Base-by-base conservation (phyloP, 2,329 filamentous ascomycete genomes). In the Scleromitrula shiraiana region DNA sequence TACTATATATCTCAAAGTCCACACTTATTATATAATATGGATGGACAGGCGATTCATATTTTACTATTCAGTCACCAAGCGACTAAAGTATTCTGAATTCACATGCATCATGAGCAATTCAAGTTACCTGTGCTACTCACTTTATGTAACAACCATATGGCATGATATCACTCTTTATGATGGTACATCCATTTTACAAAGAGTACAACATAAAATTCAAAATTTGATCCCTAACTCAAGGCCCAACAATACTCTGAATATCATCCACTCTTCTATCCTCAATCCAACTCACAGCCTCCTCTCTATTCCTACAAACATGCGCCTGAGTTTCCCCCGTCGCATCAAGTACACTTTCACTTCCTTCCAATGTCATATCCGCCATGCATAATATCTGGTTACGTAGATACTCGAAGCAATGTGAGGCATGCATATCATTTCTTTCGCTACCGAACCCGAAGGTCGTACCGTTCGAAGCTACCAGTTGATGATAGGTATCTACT, bases 321-420 rank as follows among this genome's bases (percentile, higher is more conserved):
- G 62, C 56, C 39, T 64, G 60, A 5, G 62, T 62, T 15, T 54
- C 42, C 0, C 59, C 61, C 4, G 53, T 60, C 7, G 58, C 54
- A 49, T 59, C 60, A 2, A 59, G 29, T 14, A 51, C 50, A 10
- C 51, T 56, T 27, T 56, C 37, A 5, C 50, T 55, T 7, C 63
- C 63, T 30, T 66, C 62, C 2, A 66, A 49, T 1, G 64, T 64
- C 64, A 65, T 65, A 50, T 65, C 64, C 7, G 56, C 50, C 53
- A 59, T 62, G 41, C 63, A 65, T 12, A 65, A 23, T 19, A 65
- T 62, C 39, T 59, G 59, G 46, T 60, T 62, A 4, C 63, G 49
- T 12, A 65, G 48, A 44, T 65, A 64, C 32, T 65, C 63, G 36
- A 65, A 65, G 41, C 63, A 65, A 41, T 65, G 62, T 0, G 54